Percentiles rank a stretch among this genome's conserved stretches.
These are phyloP conservation scores for Lagenidium sp. DNA, from an alignment of 352 stramenopile genomes.

Conservation along the genomic window DNA sequence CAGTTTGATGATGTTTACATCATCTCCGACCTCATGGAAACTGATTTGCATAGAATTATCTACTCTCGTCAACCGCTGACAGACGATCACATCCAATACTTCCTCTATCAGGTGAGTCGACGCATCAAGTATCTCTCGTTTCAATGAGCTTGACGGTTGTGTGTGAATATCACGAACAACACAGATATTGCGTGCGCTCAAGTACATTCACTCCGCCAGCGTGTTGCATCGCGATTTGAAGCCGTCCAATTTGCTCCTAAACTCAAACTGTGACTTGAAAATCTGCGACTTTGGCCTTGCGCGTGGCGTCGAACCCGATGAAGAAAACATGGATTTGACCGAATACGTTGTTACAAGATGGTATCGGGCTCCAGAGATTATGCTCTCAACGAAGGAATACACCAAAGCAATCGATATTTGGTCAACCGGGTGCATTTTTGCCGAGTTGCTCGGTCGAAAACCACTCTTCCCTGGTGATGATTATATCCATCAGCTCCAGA, in stretches of 20 bases:
- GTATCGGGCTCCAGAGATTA: constrained; percentile 93
- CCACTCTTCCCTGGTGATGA: constrained; percentile 94
- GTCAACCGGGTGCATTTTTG: constrained; percentile 92
- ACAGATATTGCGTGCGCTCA: constrained; percentile 93
- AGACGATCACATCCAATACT: constrained; percentile 92
- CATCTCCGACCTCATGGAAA: constrained; percentile 97
- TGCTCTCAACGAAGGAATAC: constrained; percentile 96
- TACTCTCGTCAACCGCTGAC: constrained; percentile 92
- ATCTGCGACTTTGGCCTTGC: constrained; percentile 91
- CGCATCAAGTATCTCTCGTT: too few relatives aligned
- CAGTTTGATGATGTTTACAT: constrained; percentile 98
- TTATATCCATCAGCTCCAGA: constrained; percentile 99
- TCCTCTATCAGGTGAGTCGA: constrained; percentile 78
- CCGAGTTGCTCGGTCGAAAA: constrained; percentile 86
- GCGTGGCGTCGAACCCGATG: constrained; percentile 66
- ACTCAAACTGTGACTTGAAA: constrained; percentile 91
- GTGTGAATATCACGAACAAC: background rate
- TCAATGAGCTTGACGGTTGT: too few relatives aligned
- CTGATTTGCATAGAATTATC: constrained; percentile 97
- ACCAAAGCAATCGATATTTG: constrained; percentile 96
- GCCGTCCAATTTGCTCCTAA: constrained; percentile 96
- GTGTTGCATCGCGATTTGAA: constrained; percentile 97
- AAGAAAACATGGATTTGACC: constrained; percentile 87
- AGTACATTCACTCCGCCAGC: constrained; percentile 92
- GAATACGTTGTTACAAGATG: constrained; percentile 93